These are phyloP conservation scores for Serendipita indica DNA, from an alignment of 768 basidiomycete species.

Conservation along the genomic window DNA sequence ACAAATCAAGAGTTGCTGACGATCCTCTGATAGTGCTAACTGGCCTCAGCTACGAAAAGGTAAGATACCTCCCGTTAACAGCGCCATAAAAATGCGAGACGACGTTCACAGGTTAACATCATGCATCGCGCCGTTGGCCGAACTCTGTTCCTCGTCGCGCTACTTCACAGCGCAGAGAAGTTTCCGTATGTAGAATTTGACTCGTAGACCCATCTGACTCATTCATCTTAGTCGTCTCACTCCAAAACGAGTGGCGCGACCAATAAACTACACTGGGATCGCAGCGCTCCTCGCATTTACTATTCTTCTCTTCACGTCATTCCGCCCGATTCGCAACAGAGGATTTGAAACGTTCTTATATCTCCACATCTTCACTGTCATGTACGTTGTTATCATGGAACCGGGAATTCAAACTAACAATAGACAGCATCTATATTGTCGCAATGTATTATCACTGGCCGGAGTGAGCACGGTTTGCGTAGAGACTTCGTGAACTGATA, in stretches of 20 bases:
- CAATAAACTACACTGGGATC: constrained; percentile 21
- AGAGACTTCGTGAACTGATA: background rate
- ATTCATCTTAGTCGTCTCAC: background rate
- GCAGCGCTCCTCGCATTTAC: constrained; percentile 25
- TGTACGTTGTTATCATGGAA: constrained; percentile 22
- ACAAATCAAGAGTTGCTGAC: background rate
- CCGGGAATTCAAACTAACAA: background rate
- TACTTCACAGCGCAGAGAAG: constrained; percentile 32
- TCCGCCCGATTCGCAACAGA: constrained; percentile 33
- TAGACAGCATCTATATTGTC: background rate
- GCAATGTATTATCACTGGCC: constrained; percentile 25
- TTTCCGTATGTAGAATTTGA: constrained; percentile 22
- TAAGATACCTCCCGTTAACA: constrained; percentile 22
- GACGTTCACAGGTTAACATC: constrained; percentile 29
- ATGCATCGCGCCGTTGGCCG: constrained; percentile 39
- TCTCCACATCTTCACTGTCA: constrained; percentile 30
- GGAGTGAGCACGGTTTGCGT: constrained; percentile 17
- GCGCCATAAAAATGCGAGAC: no score
- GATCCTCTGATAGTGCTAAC: constrained; percentile 29
- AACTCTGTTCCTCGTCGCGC: constrained; percentile 30
- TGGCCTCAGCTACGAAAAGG: constrained; percentile 35
- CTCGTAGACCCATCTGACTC: background rate
- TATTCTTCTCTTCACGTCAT: constrained; percentile 25
- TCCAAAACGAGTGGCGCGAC: background rate
- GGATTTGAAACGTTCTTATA: constrained; percentile 41